Conservation (phyloP, 345 rosid genomes). For the Gossypium australe region DNA sequence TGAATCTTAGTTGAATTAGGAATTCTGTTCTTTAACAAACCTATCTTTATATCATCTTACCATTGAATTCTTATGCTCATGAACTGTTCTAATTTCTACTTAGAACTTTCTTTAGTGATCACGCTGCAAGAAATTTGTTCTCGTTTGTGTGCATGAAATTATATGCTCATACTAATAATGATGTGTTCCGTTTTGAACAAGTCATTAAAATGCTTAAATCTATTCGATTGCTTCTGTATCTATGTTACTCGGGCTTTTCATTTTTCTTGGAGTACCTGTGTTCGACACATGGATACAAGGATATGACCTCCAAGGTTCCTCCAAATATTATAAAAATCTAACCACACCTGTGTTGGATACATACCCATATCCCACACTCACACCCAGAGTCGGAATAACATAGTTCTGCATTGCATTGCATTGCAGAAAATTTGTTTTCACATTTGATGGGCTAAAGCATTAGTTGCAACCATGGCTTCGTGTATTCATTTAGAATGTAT, state of each 20-base stretch:
- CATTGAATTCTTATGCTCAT: background rate
- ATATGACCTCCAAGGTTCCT: too few species aligned
- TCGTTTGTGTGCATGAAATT: background rate
- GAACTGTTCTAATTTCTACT: background rate
- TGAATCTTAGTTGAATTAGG: background rate
- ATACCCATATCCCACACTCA: too few species aligned
- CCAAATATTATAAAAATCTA: too few species aligned
- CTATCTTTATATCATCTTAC: background rate
- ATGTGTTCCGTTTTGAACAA: background rate
- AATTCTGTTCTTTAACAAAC: background rate
- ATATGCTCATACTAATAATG: background rate
- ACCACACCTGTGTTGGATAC: too few species aligned
- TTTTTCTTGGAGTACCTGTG: too few species aligned
- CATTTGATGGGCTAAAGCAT: background rate
- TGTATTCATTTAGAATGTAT: background rate
- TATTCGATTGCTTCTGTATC: background rate
- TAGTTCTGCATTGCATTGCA: background rate
- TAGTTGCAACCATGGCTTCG: background rate
- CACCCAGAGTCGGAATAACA: too few species aligned
- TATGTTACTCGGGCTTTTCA: too few species aligned
- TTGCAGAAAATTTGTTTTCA: background rate
- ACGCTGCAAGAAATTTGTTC: background rate
- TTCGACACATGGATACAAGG: too few species aligned
- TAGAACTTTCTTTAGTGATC: background rate
- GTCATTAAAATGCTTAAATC: background rate